Base-by-base conservation (phyloP, 768 basidiomycete genomes). In the Floccularia luteovirens region DNA sequence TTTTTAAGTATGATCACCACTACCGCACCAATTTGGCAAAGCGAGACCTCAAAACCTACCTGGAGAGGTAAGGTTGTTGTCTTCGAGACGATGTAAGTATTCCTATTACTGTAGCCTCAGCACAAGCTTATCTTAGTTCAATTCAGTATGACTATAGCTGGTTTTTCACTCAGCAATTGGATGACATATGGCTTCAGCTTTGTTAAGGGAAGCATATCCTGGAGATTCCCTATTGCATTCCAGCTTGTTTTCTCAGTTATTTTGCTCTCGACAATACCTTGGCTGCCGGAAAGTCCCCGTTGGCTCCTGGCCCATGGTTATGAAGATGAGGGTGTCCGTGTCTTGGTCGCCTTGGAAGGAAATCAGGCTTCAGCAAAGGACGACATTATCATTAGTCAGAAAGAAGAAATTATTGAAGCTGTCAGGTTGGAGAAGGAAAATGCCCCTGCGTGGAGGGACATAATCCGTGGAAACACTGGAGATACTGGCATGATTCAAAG, bases 161-260 rank as follows among this genome's bases (percentile, higher is more conserved):
- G 69, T 0, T 73, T 73, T 44, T 71, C 70, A 1, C 46, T 72
- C 30, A 70, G 67, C 42, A 72, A 73, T 43, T 73, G 71, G 71
- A 69, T 73, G 66, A 73, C 71, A 1, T 73, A 73, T 44, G 67
- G 69, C 7, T 69, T 72, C 48, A 71, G 69, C 48, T 73, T 66
- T 47, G 46, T 63, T 13, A 38, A 52, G 4, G 69, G 70, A 16
- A 67, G 63, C 48, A 51, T 71, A 13, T 53, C 67, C 7, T 72
- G 70, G 72, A 55, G 71, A 4, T 71, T 72, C 54, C 71, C 70
- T 3, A 71, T 74, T 36, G 70, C 70, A 1, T 71, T 74, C 44
- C 70, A 74, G 39, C 61, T 74, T 17, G 51, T 65, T 3, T 74
- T 72, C 48, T 70, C 70, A 6, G 34, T 66, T 22, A 58, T 72